Base-by-base conservation (phyloP, 495 filamentous ascomycete genomes). In the Neurospora hispaniola region DNA sequence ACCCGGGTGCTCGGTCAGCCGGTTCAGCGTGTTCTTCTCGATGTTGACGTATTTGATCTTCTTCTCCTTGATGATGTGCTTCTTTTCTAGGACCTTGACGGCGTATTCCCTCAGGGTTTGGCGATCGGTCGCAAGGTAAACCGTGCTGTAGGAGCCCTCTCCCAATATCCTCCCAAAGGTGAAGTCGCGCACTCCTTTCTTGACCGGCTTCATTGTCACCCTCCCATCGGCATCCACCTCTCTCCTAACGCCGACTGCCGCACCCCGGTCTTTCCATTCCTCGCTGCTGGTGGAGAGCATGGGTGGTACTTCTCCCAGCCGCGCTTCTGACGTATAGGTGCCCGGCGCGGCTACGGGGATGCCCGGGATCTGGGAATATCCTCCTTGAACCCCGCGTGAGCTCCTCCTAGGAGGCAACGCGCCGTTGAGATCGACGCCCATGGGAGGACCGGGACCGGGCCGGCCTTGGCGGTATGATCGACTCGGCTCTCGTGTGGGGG, bases 21-120 rank as follows among this genome's bases (percentile, higher is more conserved):
- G 90, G 78, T 99, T 99, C 42, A 99, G 86, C 11, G 96, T 97
- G 81, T 99, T 94, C 84, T 97, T 98, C 83, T 99, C 96, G 75
- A 99, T 98, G 81, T 98, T 98, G 79, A 99, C 96, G 80, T 99
- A 99, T 85, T 99, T 99, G 75, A 99, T 96, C 86, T 99, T 99
- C 81, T 95, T 97, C 83, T 99, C 96, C 84, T 98, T 98, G 86
- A 99, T 98, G 77, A 99, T 99, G 82, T 99, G 96, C 75, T 94
- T 90, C 84, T 99, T 99, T 82, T 98, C 96, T 48, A 99, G 86
- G 38, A 99, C 95, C 79, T 99, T 99, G 82, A 99, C 95, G 39
- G 96, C 96, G 79, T 97, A 98, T 80, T 99, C 96, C 74, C 96
- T 96, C 66, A 96, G 83, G 0, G 94, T 98, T 81, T 97, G 94